Base-by-base conservation (phyloP, 306 rosid species). In the Malus fusca region DNA sequence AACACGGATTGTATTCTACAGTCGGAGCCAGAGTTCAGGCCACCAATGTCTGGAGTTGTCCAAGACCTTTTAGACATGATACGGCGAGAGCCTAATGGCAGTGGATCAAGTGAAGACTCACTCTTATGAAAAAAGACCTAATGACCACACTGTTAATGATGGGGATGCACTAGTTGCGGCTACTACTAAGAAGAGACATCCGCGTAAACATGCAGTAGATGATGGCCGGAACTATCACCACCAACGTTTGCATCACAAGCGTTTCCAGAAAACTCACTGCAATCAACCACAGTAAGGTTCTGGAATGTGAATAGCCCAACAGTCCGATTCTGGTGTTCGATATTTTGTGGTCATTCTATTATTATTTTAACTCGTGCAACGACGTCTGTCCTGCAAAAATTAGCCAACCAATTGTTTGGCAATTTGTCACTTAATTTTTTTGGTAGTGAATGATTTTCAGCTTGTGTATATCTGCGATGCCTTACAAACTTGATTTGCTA, bases 1-100 rank as follows among this genome's bases (percentile, higher is more conserved):
- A 60, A 82, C 72, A n/a, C 67, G 9, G 6, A 62, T 43, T 73
- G 21, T 55, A 55, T 48, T 82, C 79, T 79, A 87, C 97, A 96
- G 99, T 35, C 90, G 33, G 89, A 88, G 82, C 98, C 97, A 31
- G 97, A 92, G 85, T 92, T 90, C 75, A 89, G 99, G 90, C 99
- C 99, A 48, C 85, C 85, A 35, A 90, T 90, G 96, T 92, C 99
- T 23, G 96, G 87, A 77, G 99, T 96, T 3, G 99, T 92, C 77
- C 88, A 90, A 75, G 95, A 96, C 84, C 81, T 96, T 11, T 72
- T 85, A 42, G 91, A 89, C 78, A 90, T 96, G 99, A 88, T 92
- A 46, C 87, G 87, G 79, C 87, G 70, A 86, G 99, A 87, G 82
- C 77, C 88, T 68, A 79, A 52, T 7, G 81, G 87, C 79, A 87